phyloP scores from a whole-genome alignment of 148 eudicot species.

The Chenopodium quinoa region DNA sequence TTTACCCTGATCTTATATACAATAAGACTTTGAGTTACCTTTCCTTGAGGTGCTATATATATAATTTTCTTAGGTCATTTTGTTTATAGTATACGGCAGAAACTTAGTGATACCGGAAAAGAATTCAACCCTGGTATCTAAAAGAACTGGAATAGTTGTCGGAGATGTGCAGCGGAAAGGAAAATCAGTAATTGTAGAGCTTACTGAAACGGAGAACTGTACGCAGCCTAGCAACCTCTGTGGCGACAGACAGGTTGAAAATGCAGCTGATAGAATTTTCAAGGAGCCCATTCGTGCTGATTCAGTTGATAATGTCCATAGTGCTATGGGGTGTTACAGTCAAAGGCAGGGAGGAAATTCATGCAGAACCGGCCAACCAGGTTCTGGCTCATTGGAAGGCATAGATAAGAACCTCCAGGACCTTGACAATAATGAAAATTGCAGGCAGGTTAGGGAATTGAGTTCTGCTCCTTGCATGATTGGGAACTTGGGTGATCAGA shows the following conservation, averaged over 20 bases:
- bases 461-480: slow-evolving; percentile 21
- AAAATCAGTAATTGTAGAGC: slow-evolving; percentile 14
- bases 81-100: not conserved
- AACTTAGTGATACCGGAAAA: slow-evolving; percentile 7
- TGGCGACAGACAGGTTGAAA: slow-evolving; percentile 23
- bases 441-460: slow-evolving; percentile 7
- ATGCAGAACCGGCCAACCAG: slow-evolving; percentile 17
- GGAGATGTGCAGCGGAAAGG: slow-evolving; percentile 21
- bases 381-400: slow-evolving; percentile 1
- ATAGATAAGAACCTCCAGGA: slow-evolving; percentile 13
- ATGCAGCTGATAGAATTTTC: slow-evolving; percentile 6
- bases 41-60: not conserved
- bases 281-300: slow-evolving; percentile 15
- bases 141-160: slow-evolving; percentile 12
- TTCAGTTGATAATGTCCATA: slow-evolving; percentile 14
- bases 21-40: not conserved
- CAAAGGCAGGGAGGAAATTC: slow-evolving; percentile 10
- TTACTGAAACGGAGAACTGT: slow-evolving; percentile 7
- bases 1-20: not conserved
- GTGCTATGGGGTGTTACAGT: not conserved
- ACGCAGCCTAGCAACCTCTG: slow-evolving; percentile 13
- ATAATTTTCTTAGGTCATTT: not conserved
- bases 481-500: slow-evolving; percentile 10
- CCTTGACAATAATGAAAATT: slow-evolving; percentile 5
- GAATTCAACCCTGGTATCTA: slow-evolving; percentile 6